A percentile compares a stretch with the other conserved stretches of the same genome.
Evolutionary conservation across 768 basidiomycete species (phyloP).

Genomic region (Phallus indusiatus): DNA sequence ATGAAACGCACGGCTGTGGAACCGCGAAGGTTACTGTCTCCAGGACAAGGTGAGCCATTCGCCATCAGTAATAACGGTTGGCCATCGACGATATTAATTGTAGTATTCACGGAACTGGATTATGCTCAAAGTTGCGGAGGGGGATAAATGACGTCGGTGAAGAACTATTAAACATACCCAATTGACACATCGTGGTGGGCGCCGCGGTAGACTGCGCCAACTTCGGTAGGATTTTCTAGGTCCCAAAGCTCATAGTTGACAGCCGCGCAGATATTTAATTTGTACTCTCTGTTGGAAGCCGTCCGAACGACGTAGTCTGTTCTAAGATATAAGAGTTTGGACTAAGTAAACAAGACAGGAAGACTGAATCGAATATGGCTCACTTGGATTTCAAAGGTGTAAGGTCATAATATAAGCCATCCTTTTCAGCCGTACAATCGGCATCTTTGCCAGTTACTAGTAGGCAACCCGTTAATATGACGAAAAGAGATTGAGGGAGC

Average conservation of each 20-base stretch:
- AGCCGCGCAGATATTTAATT: constrained; percentile 57
- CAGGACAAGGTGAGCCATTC: constrained; percentile 55
- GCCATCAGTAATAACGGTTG: constrained; percentile 48
- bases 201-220: constrained; percentile 54
- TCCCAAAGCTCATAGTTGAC: constrained; percentile 48
- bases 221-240: constrained; percentile 31
- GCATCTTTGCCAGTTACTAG: constrained; percentile 31
- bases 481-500: not conserved
- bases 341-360: not conserved
- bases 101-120: constrained; percentile 51
- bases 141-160: not conserved
- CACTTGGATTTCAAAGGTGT: constrained; percentile 53
- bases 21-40: constrained; percentile 35
- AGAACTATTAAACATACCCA: constrained; percentile 39
- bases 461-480: constrained; percentile 1
- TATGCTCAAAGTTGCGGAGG: not conserved
- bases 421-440: constrained; percentile 50
- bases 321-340: constrained; percentile 27
- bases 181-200: constrained; percentile 63
- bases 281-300: constrained; percentile 32
- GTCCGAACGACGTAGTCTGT: constrained; percentile 54
- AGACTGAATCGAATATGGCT: constrained; percentile 3
- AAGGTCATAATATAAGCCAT: constrained; percentile 57
- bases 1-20: constrained; percentile 69
- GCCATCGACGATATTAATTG: constrained; percentile 42